Base-by-base conservation (phyloP, 2,329 filamentous ascomycete genomes). In the Beauveria bassiana region DNA sequence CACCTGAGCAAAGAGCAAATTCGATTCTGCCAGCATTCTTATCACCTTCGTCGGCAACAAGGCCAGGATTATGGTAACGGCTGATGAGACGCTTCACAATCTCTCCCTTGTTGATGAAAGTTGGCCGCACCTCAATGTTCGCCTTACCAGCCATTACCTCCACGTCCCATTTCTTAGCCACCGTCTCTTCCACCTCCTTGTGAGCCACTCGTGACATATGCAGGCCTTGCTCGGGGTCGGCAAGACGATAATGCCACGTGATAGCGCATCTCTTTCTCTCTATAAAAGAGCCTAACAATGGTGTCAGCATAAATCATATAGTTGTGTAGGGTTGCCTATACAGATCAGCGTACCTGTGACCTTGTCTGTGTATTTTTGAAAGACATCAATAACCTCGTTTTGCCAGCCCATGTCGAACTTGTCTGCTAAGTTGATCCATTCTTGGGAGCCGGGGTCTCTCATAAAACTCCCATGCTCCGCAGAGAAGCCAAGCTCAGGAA, bases 401-500 rank as follows among this genome's bases (percentile, higher is more conserved):
- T 96, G 92, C 95, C 95, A 98, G 46, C 84, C 85, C 91, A 98
- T 97, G 72, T 97, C 88, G 62, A 90, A 86, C 66, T 81, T 87
- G 72, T 93, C 91, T 0, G 93, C 91, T 59, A 97, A 78, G 69
- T 97, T 97, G 72, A 91, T 86, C 95, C 95, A 99, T 46, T 87
- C 82, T 2, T 87, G 83, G 20, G 81, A 82, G 45, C 87, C 83
- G 5, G 95, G 95, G 66, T 91, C 82, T 64, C 90, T 87, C 75
- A 98, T 91, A 73, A 98, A 99, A 70, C 92, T 96, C 58, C 95
- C 95, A 71, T 99, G 95, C 77, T 99, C 95, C 1, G 95, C 95
- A 68, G 91, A 96, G 70, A 99, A 88, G n/a, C 95, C 95, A 14
- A 99, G 80, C 70, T 90, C 86, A 1, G 85, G 74, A 66, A 98